phyloP scores from a whole-genome alignment of 78 protist species.

The Speleostelium caveatum region DNA sequence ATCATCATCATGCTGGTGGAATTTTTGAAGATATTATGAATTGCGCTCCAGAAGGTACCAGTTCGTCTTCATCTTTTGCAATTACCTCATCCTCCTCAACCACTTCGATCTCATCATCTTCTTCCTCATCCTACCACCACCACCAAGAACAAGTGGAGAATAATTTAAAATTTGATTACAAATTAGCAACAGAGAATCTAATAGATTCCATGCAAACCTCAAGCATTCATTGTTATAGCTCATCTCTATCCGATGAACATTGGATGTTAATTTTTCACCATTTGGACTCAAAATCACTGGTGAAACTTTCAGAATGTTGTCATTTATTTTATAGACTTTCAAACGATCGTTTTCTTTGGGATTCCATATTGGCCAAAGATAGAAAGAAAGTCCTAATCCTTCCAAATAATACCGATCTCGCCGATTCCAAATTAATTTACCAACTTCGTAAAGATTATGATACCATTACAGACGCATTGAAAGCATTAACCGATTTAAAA shows the following conservation, averaged over 20 bases:
- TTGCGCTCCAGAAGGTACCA: no score
- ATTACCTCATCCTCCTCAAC: no score
- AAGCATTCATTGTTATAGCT: neutral
- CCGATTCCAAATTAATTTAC: conserved; percentile 16
- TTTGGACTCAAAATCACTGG: conserved; percentile 31
- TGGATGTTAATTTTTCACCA: conserved; percentile 43
- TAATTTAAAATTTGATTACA: no score
- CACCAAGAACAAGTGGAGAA: no score
- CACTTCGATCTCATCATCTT: neutral
- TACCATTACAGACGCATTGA: conserved; percentile 36
- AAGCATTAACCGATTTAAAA: neutral
- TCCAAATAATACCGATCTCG: conserved; percentile 21
- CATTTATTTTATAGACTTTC: conserved; percentile 37
- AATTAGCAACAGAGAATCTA: neutral
- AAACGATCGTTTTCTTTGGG: conserved; percentile 63
- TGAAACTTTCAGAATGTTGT: conserved; percentile 22
- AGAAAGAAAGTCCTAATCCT: conserved; percentile 39
- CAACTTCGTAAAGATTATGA: conserved; percentile 35
- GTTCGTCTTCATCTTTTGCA: no score
- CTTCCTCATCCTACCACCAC: neutral
- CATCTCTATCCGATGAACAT: conserved; percentile 45
- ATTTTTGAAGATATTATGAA: neutral
- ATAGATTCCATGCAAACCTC: neutral
- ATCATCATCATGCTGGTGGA: neutral
- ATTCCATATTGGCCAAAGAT: conserved; percentile 16